phyloP scores from a whole-genome alignment of 345 rosid species.

The Hibiscus mutabilis region DNA sequence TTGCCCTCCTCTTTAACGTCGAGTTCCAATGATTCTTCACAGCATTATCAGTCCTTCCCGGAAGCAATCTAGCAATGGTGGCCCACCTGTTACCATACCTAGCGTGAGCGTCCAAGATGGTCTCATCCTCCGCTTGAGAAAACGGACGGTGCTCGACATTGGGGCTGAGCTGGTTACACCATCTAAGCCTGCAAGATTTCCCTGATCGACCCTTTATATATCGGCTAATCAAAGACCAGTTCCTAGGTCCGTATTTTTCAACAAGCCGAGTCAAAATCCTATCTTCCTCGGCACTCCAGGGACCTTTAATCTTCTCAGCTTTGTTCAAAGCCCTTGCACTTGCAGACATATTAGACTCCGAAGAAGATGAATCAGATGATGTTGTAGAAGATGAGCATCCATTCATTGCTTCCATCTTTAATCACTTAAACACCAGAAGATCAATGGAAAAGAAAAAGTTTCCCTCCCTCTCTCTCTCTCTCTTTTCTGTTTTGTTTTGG shows the following conservation, averaged over 20 bases:
- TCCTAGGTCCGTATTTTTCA: conserved; percentile 44
- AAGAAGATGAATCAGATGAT: conserved; percentile 46
- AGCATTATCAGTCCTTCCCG: conserved; percentile 57
- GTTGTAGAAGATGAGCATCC: conserved; percentile 35
- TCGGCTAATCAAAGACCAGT: conserved; percentile 53
- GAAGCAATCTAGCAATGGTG: conserved; percentile 50
- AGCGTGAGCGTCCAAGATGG: conserved; percentile 53
- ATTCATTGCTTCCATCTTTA: conserved; percentile 29
- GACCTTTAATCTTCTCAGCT: conserved; percentile 47
- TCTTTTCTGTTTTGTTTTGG: too few relatives aligned
- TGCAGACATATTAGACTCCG: conserved; percentile 33
- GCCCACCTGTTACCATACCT: conserved; percentile 58
- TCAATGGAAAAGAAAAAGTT: neutral
- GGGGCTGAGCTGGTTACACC: conserved; percentile 59
- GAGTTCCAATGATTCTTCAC: conserved; percentile 69
- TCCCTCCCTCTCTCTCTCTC: neutral
- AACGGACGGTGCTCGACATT: conserved; percentile 51
- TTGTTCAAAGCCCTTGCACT: conserved; percentile 20
- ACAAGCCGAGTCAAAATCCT: conserved; percentile 48
- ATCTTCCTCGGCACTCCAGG: conserved; percentile 74
- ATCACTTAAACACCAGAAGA: neutral
- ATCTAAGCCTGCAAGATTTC: conserved; percentile 48
- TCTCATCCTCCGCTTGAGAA: conserved; percentile 43
- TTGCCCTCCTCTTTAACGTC: conserved; percentile 43
- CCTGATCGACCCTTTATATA: conserved; percentile 51